Base-by-base conservation (phyloP, 495 filamentous ascomycete genomes). In the Pseudevernia furfuracea region DNA sequence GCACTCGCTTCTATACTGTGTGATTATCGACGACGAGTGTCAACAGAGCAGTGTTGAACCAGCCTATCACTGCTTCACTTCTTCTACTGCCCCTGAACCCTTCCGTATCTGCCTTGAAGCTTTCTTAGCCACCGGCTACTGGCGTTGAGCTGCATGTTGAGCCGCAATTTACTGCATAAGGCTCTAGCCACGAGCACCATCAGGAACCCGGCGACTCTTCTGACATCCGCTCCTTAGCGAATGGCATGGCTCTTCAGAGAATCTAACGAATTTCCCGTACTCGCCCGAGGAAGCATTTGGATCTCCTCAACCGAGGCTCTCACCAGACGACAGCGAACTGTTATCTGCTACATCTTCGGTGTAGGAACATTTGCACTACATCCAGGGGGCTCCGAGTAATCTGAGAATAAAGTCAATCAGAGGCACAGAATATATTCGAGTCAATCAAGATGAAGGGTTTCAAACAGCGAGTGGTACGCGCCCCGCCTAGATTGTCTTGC, bases 391-490 rank as follows among this genome's bases (percentile, higher is more conserved):
- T 15, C 52, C n/a, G 57, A 39, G 6, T 12, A 1, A 41, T 59
- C 25, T 14, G 17, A 34, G 39, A 17, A 19, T 25, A 1, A 23
- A n/a, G 30, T 5, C 15, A 12, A 59, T 10, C n/a, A 38, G 37
- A 14, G 34, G 10, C 32, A 14, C 9, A 9, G 17, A 48, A 8
- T 11, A 10, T 21, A 39, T 61, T 25, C 11, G 65, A 34, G 30
- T 55, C 3, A 34, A 32, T 65, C 65, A 91, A 84, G 79, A 97
- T 98, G 94, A 97, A 96, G 81, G 87, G 90, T 73, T 96, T 98
- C 78, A 89, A 94, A 80, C 91, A 96, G 81, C 88, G 89, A 88
- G 95, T 97, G 80, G 93, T 96, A 82, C 82, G 93, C 88, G 67
- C 52, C 32, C 52, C 30, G 30, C 8, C 30, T 34, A 8, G 15